A percentile compares a stretch with the other conserved stretches of the same genome.
phyloP scores from a whole-genome alignment of 176 grass and related monocot genomes.

The Aegilops longissima region DNA sequence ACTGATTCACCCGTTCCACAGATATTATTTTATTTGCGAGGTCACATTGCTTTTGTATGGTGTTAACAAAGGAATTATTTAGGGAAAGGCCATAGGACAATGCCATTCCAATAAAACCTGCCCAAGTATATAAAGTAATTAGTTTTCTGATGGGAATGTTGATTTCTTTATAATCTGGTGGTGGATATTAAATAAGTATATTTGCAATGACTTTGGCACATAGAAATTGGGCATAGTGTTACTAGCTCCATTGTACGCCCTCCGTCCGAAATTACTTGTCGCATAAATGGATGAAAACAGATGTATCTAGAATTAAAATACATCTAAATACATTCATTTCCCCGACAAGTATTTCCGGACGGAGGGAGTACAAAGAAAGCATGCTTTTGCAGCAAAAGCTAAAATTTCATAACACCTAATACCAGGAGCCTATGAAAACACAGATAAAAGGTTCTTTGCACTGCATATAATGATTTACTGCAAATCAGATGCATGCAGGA shows the following conservation, averaged over 20 bases:
- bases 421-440: constrained; percentile 4
- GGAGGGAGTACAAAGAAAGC: not conserved
- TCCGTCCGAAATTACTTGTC: no score
- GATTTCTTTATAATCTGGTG: constrained; percentile 15
- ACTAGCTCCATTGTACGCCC: not conserved
- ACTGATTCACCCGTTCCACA: constrained; percentile 94
- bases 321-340: no score
- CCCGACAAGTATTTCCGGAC: no score
- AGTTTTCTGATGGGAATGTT: constrained; percentile 1
- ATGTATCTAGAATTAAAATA: no score
- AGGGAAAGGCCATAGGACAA: constrained; percentile 93
- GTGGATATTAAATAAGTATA: not conserved
- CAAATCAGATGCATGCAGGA: constrained; percentile 7
- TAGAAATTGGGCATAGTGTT: not conserved
- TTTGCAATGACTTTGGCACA: not conserved
- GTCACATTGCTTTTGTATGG: constrained; percentile 82
- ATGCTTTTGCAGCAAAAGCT: not conserved
- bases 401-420: not conserved
- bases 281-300: no score
- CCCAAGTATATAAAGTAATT: constrained; percentile 46
- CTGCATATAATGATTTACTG: not conserved
- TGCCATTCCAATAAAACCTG: constrained; percentile 95
- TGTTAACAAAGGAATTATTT: constrained; percentile 69
- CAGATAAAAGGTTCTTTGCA: not conserved
- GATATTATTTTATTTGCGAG: constrained; percentile 87